phyloP scores from a whole-genome alignment of 78 protist species.

The Monocercomonoides exilis region DNA sequence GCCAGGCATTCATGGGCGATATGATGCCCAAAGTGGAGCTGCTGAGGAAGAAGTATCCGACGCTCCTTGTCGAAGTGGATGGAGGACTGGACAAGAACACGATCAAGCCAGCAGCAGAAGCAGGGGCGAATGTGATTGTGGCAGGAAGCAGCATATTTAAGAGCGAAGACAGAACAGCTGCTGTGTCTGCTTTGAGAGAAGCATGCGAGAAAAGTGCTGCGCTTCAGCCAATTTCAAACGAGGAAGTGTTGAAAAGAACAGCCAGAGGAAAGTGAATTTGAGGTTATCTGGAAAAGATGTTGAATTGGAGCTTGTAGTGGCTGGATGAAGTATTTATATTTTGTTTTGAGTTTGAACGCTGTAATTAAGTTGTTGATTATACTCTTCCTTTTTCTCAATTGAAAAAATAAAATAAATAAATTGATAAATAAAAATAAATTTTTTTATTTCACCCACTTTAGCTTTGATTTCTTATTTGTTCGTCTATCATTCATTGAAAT shows the following conservation, averaged over 20 bases:
- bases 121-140: constrained; percentile 95
- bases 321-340: no score
- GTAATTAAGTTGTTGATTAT: no score
- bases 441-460: no score
- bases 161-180: constrained; percentile 18
- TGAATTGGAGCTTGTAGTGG: no score
- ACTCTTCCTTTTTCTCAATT: no score
- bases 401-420: no score
- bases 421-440: no score
- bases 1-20: constrained; percentile 86
- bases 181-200: background rate
- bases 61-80: constrained; percentile 88
- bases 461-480: no score
- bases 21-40: constrained; percentile 75
- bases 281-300: no score
- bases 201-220: background rate
- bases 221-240: background rate
- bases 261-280: background rate
- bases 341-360: no score
- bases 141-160: constrained; percentile 85
- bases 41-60: constrained; percentile 59
- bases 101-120: constrained; percentile 66
- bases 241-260: background rate
- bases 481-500: no score
- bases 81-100: constrained; percentile 85